Conservation (phyloP, 1,284 basidiomycete species). For the Sutorius eximius region DNA sequence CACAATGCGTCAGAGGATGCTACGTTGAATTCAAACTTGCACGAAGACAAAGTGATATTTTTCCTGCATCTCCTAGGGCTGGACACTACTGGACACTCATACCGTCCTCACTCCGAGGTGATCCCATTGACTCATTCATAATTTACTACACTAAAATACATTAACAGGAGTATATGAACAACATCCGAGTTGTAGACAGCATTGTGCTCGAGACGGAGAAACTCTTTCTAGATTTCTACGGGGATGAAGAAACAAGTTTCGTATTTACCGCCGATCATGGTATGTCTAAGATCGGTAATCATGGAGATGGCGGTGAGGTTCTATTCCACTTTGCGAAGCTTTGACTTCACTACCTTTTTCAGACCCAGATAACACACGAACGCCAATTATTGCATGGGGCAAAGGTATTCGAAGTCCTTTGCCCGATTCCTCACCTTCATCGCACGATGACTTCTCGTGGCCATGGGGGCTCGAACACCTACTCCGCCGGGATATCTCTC, state of each 20-base stretch:
- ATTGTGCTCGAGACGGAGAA: conserved; percentile 72
- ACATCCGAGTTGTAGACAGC: conserved; percentile 79
- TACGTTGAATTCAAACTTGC: conserved; percentile 50
- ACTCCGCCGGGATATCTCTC: conserved; percentile 73
- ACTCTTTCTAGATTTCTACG: conserved; percentile 66
- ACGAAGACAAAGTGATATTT: conserved; percentile 65
- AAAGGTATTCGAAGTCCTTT: conserved; percentile 70
- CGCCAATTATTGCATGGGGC: conserved; percentile 85
- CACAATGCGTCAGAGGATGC: conserved; percentile 59
- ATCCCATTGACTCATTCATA: background rate
- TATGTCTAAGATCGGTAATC: conserved; percentile 88
- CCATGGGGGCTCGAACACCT: conserved; percentile 62
- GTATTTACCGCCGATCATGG: conserved; percentile 91
- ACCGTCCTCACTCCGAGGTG: conserved; percentile 80
- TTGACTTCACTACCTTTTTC: conserved; percentile 8
- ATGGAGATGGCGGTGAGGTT: conserved; percentile 78
- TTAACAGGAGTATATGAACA: conserved; percentile 79
- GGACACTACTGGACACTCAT: conserved; percentile 88
- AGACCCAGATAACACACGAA: conserved; percentile 89
- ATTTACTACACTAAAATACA: background rate
- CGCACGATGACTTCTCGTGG: conserved; percentile 68
- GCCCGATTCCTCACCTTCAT: conserved; percentile 50
- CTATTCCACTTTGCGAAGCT: conserved; percentile 7
- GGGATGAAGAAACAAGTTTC: conserved; percentile 70
- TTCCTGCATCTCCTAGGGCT: conserved; percentile 85